Base-by-base conservation (phyloP, 257 asterid species). In the Capsicum pubescens region DNA sequence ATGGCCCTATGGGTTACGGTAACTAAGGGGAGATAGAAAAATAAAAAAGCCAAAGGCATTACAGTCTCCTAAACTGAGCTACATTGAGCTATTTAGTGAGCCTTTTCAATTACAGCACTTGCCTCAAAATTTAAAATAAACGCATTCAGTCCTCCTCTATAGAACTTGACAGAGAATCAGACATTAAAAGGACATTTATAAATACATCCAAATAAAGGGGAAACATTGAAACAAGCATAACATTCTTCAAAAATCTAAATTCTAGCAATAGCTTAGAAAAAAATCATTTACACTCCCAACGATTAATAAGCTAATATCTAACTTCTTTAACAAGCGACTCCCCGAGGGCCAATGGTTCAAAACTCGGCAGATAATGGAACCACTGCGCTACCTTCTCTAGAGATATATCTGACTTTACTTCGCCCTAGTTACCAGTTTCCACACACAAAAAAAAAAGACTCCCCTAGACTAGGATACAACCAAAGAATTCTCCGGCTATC, bases 201-300 rank as follows among this genome's bases (percentile, higher is more conserved):
- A 70, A 5, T 42, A 70, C 56, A 69, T 69, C 15, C 78, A 69
- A 42, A 69, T 69, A 10, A 42, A 70, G 8, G 79, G 79, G 79
- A 42, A 42, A 26, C 44, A 39, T 42, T 36, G 6, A 35, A 67
- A 35, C 50, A 67, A 36, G 50, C 11, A 67, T 4, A 17, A 17
- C 7, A 10, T 32, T 59, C 9, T 32, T 59, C 12, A 10, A 9
- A 32, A 59, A 59, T 7, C 56, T 52, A 52, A 11, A 52, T 10
- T 59, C 32, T 17, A 59, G 12, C 4, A 16, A 52, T 16, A 59
- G 66, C n/a, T n/a, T 5, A 9, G 32, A 59, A 59, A 26, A 21
- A 3, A 59, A 59, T n/a, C 66, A 59, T 7, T 59, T 59, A 59
- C 66, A 59, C 66, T 59, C 66, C 66, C 6, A 59, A 59, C 66